A percentile compares a stretch with the other conserved stretches of the same genome.
Evolutionary conservation across 129 eudicot species (phyloP).

Genomic region (Sambucus nigra): DNA sequence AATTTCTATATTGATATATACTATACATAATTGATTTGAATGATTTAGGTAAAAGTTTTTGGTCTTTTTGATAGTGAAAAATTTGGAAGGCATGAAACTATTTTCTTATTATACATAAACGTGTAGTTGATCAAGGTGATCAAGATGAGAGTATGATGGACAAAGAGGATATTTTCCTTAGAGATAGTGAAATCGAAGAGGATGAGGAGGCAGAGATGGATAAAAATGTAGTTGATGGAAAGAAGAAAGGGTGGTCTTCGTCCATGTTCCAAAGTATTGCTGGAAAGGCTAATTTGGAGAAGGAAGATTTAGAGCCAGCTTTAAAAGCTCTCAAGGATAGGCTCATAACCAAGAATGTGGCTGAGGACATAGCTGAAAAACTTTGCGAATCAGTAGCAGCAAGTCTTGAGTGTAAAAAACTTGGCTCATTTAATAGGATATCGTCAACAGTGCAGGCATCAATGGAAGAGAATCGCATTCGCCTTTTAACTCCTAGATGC

Average conservation of each 20-base stretch:
- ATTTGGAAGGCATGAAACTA: no score
- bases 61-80: no score
- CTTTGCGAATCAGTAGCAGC: constrained; percentile 92
- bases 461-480: constrained; percentile 98
- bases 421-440: constrained; percentile 87
- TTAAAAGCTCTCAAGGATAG: constrained; percentile 90
- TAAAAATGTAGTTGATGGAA: constrained; percentile 34
- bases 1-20: no score
- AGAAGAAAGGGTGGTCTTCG: constrained; percentile 92
- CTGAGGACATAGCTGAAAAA: constrained; percentile 94
- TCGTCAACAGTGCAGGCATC: constrained; percentile 97
- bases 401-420: constrained; percentile 92
- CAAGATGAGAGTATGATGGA: constrained; percentile 98
- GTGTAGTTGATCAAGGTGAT: no score
- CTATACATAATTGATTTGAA: no score
- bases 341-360: constrained; percentile 98
- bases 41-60: no score
- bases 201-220: constrained; percentile 44
- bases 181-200: constrained; percentile 81
- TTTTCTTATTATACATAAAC: no score
- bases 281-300: constrained; percentile 91
- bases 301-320: constrained; percentile 88
- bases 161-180: constrained; percentile 74
- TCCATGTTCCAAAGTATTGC: constrained; percentile 98
- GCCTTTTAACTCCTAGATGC: constrained; percentile 82